phyloP scores from a whole-genome alignment of 176 grass and related monocot genomes.

The barley (Hordeum vulgare) region DNA sequence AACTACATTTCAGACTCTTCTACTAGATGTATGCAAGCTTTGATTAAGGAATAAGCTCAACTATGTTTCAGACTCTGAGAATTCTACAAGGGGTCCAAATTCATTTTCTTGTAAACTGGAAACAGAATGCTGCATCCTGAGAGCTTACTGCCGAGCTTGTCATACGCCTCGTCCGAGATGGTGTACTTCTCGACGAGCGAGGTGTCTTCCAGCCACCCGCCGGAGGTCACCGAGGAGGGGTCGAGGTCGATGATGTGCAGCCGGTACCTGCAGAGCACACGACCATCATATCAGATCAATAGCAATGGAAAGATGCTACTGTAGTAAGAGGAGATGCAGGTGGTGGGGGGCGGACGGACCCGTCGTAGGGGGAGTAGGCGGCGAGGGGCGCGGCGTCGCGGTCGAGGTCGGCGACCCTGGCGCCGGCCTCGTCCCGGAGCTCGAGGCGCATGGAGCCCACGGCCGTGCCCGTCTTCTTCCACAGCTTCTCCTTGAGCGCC shows the following conservation, averaged over 20 bases:
- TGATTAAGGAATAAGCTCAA: no score
- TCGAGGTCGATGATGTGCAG: conserved; percentile 91
- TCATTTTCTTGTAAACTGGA: neutral
- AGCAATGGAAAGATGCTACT: no score
- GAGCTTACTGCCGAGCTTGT: conserved; percentile 70
- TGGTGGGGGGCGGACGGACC: conserved; percentile 8
- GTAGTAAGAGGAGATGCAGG: neutral
- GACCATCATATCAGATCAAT: no score
- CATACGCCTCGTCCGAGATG: conserved; percentile 87
- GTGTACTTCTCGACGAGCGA: conserved; percentile 92
- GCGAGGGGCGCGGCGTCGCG: conserved; percentile 51
- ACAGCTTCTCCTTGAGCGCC: conserved; percentile 84
- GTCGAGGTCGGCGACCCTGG: conserved; percentile 61
- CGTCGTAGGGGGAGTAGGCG: conserved; percentile 63
- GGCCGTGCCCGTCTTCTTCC: conserved; percentile 76
- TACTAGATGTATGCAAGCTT: no score
- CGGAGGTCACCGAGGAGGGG: conserved; percentile 74
- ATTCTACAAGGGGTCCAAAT: neutral
- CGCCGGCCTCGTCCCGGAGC: conserved; percentile 69
- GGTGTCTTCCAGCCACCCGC: conserved; percentile 96
- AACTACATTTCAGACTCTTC: no score
- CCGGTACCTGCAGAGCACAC: conserved; percentile 43
- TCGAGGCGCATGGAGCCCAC: conserved; percentile 69
- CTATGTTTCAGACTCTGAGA: no score
- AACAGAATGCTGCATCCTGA: neutral